Evolutionary conservation across 257 asterid genomes (phyloP).

Genomic region (Mitragyna speciosa): DNA sequence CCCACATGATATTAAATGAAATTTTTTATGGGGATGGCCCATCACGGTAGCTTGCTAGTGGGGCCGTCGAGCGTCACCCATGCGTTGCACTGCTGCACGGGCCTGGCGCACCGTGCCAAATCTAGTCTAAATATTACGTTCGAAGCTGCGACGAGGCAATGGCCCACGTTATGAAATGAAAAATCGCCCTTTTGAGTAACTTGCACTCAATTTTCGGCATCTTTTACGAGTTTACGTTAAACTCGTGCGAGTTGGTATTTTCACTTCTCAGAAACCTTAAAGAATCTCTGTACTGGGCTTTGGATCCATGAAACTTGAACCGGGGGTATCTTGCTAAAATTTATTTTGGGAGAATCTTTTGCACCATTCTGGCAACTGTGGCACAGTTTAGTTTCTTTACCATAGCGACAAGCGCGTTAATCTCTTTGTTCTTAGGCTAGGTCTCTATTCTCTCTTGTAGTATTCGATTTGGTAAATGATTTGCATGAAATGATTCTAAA

Average conservation of each 20-base stretch:
- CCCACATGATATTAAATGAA: constrained; percentile 10
- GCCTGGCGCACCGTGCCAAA: constrained; percentile 3
- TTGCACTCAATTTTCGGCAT: too few species aligned
- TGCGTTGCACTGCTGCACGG: not conserved
- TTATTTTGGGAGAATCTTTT: not conserved
- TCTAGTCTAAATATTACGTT: not conserved
- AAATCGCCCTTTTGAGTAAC: not conserved
- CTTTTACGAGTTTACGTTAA: not conserved
- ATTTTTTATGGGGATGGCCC: not conserved
- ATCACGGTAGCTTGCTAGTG: constrained; percentile 1
- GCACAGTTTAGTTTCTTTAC: not conserved
- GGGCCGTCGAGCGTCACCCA: not conserved
- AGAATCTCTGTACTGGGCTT: not conserved
- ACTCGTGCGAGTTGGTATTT: not conserved
- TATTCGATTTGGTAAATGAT: not conserved
- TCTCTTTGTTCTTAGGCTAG: not conserved
- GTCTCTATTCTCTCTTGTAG: not conserved
- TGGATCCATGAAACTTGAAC: not conserved
- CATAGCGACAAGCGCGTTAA: not conserved
- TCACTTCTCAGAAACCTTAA: not conserved
- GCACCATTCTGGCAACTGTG: not conserved
- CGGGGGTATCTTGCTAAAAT: not conserved
- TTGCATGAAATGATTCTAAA: not conserved
- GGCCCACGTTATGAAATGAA: too few species aligned
- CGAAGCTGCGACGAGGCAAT: too few species aligned